Evolutionary conservation across 1,284 basidiomycete genomes (phyloP), one percentile per base, ranked within the genome.

Genomic region (Schizopora paradoxa): DNA sequence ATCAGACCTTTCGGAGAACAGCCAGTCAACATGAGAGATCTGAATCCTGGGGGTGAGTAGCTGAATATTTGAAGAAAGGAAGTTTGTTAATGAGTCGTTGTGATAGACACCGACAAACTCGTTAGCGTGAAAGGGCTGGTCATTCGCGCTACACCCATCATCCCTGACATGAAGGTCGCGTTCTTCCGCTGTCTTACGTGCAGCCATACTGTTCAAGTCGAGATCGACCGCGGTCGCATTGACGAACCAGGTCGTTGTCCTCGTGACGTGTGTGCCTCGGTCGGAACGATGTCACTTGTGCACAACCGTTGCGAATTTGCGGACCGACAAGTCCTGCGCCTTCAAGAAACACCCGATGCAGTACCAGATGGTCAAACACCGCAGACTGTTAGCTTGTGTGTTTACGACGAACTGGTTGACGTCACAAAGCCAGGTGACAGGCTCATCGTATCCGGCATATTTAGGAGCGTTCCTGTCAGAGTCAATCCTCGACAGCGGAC

Each of bases 101-200:
- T n/a, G 43, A 19, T 49, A 94, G 93, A 97, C 60, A 96, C 94
- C 52, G 93, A 97, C 73, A 95, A 97, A 66, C 82, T 99, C 29
- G 88, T 97, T 21, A 86, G 83, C 42, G 85, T 99, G 67, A 97
- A 95, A 62, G 95, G 96, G 43, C 80, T 99, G 4, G 93, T 99
- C 54, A 99, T 99, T 56, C 89, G 96, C 32, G 91, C 93, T 0
- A 98, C 95, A 0, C 91, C 95, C 3, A 87, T 99, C 59, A 98
- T 99, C 48, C 95, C 96, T 2, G 95, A 99, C 66, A 99, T 99
- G 96, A 93, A 92, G 67, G 77, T 82, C 59, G 95, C 94, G 25
- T 99, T 99, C 73, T 99, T 99, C 81, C 88, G 94, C 38, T 99
- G 95, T 68, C 71, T 91, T n/a, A 86, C 86, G 31, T 99, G 96